Evolutionary conservation across 1,284 basidiomycete species (phyloP), one percentile per base, ranked within the genome.

Genomic region (Coriolopsis trogii): DNA sequence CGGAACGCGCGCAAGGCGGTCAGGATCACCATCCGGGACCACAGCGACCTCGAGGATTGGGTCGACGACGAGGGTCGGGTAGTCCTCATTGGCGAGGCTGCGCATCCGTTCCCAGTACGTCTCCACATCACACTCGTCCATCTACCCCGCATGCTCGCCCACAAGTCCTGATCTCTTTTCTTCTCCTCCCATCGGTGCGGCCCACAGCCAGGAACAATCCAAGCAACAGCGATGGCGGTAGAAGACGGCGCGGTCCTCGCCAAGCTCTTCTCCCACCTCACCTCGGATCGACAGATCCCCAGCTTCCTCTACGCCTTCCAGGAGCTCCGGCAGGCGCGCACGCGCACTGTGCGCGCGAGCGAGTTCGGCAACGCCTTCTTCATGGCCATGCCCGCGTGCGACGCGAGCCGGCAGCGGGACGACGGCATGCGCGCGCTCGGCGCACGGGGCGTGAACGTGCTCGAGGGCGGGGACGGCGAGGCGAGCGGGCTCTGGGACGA

Each of bases 181-280:
- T 70, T 28, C 51, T 68, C 16, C 70, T 68, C n/a, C n/a, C n/a
- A n/a, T n/a, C n/a, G n/a, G n/a, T n/a, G n/a, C n/a, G n/a, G n/a
- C n/a, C n/a, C n/a, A 6, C 26, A 58, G 56, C 56, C 56, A 18
- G 56, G 56, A 1, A 51, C 52, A 6, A 54, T 37, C 74, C 73
- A 56, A 72, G 75, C 64, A 70, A 70, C 61, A 55, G 77, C 60
- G 69, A 75, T 6, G 68, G 73, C 26, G 56, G 75, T 37, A 67
- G 73, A 86, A 66, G 84, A 85, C 52, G 80, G 74, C 6, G 80
- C 79, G 3, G 78, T 82, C 7, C 72, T 86, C 7, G 83, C 74
- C 13, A 79, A 76, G 49, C 68, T 86, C 8, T 84, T 85, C 63
- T 79, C 80, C 4, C 81, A 81, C 61, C 66, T 86, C 4, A 67